Percentiles rank a stretch among this genome's conserved stretches.
phyloP scores from a whole-genome alignment of 2,329 filamentous ascomycete species.

The Xylariales sp. region DNA sequence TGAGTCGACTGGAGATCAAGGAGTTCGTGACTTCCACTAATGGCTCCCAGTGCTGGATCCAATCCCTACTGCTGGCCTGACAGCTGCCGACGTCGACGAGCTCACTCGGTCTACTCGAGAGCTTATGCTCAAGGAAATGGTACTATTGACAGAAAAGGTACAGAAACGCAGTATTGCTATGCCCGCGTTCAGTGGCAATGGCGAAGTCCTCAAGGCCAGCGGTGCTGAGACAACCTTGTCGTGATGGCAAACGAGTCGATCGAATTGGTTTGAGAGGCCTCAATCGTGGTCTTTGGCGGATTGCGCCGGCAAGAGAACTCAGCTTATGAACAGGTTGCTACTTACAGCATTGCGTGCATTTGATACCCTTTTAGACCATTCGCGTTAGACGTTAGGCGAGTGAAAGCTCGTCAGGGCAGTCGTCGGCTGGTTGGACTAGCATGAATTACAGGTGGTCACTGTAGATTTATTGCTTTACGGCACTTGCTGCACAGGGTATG shows the following conservation, averaged over 20 bases:
- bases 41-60: constrained; percentile 65
- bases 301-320: not conserved
- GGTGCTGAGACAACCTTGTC: constrained; percentile 25
- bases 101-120: constrained; percentile 65
- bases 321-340: not conserved
- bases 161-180: constrained; percentile 34
- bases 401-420: not conserved
- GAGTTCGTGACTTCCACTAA: not conserved
- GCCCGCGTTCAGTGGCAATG: constrained; percentile 16
- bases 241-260: constrained; percentile 1
- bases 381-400: not conserved
- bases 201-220: constrained; percentile 28
- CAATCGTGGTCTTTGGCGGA: not conserved
- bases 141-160: constrained; percentile 47
- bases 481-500: not conserved
- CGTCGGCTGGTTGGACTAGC: not conserved
- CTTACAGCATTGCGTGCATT: constrained; percentile 10
- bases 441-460: not conserved
- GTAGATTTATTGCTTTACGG: not conserved
- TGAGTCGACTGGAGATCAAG: constrained; percentile 33
- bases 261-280: not conserved
- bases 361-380: constrained; percentile 12
- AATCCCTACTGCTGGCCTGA: constrained; percentile 70
- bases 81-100: constrained; percentile 70
- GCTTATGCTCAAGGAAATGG: constrained; percentile 67